Conservation (phyloP, 768 basidiomycete species). For the Boletus rubropictus region DNA sequence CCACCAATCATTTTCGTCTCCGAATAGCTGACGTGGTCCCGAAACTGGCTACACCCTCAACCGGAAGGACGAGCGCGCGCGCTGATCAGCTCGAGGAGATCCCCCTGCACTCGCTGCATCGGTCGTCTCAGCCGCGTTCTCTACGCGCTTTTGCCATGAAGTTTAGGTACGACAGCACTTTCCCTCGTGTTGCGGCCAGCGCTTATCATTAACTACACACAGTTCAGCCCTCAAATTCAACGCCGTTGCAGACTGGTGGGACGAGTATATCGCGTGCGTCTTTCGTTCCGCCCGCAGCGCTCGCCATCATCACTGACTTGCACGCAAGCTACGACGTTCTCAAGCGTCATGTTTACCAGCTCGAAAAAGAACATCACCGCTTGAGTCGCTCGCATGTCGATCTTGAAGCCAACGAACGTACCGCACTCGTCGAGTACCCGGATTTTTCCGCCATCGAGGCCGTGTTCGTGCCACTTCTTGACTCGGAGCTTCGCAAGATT, state of each 20-base stretch:
- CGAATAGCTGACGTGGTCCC: no score
- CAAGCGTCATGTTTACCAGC: conserved; percentile 80
- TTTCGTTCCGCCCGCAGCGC: neutral
- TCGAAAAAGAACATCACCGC: conserved; percentile 70
- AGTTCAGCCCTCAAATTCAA: conserved; percentile 89
- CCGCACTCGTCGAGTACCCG: conserved; percentile 45
- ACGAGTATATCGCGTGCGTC: conserved; percentile 81
- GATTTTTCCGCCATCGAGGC: conserved; percentile 42
- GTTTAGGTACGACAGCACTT: conserved; percentile 24
- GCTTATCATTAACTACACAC: conserved; percentile 18
- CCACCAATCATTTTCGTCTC: no score
- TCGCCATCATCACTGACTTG: neutral
- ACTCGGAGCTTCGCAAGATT: conserved; percentile 81
- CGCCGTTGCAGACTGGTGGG: conserved; percentile 88
- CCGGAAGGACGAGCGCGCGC: neutral
- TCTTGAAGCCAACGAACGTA: conserved; percentile 59
- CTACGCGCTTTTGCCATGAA: conserved; percentile 27
- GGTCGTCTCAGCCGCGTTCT: conserved; percentile 1
- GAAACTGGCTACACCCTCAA: neutral
- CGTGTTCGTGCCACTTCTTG: conserved; percentile 68
- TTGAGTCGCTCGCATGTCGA: conserved; percentile 42
- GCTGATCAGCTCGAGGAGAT: conserved; percentile 22
- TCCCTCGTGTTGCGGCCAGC: no score
- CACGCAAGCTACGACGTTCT: conserved; percentile 68
- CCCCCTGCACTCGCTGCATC: conserved; percentile 16